These are phyloP conservation scores for Brassica balearica DNA, from an alignment of 441 rosid genomes.

Conservation along the genomic window DNA sequence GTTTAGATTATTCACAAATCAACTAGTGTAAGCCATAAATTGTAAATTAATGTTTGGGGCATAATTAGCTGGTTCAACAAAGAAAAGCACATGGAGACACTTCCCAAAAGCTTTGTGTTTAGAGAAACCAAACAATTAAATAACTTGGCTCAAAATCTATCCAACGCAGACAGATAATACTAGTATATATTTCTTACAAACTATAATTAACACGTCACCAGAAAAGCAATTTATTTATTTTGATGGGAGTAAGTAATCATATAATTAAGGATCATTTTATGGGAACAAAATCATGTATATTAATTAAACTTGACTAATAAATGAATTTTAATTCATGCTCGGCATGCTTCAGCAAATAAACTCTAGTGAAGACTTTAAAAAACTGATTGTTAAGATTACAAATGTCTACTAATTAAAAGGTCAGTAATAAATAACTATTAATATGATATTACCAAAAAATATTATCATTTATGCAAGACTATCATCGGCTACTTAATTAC, in stretches of 20 bases:
- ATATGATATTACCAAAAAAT: background rate
- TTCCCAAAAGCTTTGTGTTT: constrained; percentile 38
- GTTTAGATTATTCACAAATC: constrained; percentile 32
- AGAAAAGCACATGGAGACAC: constrained; percentile 44
- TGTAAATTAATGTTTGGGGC: constrained; percentile 28
- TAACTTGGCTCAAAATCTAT: constrained; percentile 36
- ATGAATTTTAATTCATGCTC: constrained; percentile 3
- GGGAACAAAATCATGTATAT: background rate
- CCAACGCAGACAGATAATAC: background rate
- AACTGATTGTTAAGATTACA: background rate
- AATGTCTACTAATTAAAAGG: constrained; percentile 20
- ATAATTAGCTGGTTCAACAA: constrained; percentile 47
- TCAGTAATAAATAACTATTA: constrained; percentile 15
- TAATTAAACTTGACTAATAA: background rate
- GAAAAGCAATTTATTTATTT: background rate
- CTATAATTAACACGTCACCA: background rate
- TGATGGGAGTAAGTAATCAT: background rate
- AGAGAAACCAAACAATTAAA: constrained; percentile 16
- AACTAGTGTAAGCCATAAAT: constrained; percentile 26
- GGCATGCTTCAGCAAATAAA: constrained; percentile 29
- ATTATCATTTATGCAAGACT: background rate
- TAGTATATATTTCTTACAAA: no score
- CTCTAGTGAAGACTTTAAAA: constrained; percentile 15
- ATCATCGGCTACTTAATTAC: background rate
- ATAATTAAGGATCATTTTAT: background rate